Conservation (phyloP, 2,329 filamentous ascomycete genomes). For the Dactylellina sp. region DNA sequence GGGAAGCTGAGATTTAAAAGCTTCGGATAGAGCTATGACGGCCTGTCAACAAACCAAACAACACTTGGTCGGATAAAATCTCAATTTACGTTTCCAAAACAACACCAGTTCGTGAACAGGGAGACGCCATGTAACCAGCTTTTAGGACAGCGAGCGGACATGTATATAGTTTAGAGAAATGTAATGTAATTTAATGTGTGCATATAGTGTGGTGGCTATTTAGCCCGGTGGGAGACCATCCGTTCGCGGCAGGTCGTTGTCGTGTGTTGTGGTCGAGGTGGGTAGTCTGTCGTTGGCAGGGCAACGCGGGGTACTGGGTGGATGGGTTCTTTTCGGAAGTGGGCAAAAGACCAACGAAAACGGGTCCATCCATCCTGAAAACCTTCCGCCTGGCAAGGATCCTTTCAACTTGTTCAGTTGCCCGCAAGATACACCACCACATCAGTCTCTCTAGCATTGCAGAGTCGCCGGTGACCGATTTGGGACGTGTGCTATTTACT, state of each 20-base stretch:
- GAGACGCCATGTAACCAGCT: constrained; percentile 28
- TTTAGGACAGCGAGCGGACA: not conserved
- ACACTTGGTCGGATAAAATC: not conserved
- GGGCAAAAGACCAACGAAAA: constrained; percentile 18
- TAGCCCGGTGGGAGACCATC: not conserved
- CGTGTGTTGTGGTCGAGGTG: not conserved
- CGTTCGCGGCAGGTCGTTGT: constrained; percentile 38
- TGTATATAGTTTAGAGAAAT: not conserved
- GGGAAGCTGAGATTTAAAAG: constrained; percentile 31
- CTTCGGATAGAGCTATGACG: constrained; percentile 6
- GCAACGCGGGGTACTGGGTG: constrained; percentile 14
- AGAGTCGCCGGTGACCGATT: not conserved
- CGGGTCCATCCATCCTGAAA: constrained; percentile 22
- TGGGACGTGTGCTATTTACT: not conserved
- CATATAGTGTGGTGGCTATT: too few species aligned
- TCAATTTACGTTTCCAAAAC: constrained; percentile 55
- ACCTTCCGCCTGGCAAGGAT: constrained; percentile 35
- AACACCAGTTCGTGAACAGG: constrained; percentile 30
- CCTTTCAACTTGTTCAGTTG: not conserved
- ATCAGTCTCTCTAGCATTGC: not conserved
- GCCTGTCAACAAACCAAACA: constrained; percentile 48
- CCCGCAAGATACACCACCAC: not conserved
- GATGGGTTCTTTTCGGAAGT: constrained; percentile 25
- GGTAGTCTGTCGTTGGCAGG: constrained; percentile 21
- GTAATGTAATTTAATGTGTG: too few species aligned